Base-by-base conservation (phyloP, 768 basidiomycete genomes). In the Suillus americanus region DNA sequence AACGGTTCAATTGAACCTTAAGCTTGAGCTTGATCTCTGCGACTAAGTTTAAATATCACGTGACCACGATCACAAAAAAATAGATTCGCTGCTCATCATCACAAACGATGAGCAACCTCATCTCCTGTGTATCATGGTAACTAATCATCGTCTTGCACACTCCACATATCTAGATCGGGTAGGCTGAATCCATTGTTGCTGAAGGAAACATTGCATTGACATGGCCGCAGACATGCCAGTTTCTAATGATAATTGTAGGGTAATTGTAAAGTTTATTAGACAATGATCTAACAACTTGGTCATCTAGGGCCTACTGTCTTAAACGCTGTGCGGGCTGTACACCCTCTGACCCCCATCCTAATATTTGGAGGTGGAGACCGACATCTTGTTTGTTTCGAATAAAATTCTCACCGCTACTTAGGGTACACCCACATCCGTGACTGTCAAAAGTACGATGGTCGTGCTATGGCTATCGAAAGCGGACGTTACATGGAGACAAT, bases 401-500 rank as follows among this genome's bases (percentile, higher is more conserved):
- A 10, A 12, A 18, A 38, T 51, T 54, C 56, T 20, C n/a, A 10
- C 20, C 23, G n/a, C 41, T 54, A 12, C 64, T 35, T 66, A 80
- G 89, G 89, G 3, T 92, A 94, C 67, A 81, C 84, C 0, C 91
- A 94, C 73, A 89, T 93, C 64, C 87, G 93, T 50, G 91, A 94
- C 71, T 95, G 93, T 75, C 68, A 85, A 82, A 76, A 75, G 83
- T 83, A 62, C 48, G 93, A 95, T 74, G 84, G 82, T 5, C 82
- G 89, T 18, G 88, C 89, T 0, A 92, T 95, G 80, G 81, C 88
- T 1, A 72, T 95, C 66, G 91, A 94, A 71, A 90, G 92, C 67
- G 91, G 95, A 20, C 81, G 93, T 25, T 97, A 96, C 72, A 91
- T 97, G 89, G 95, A 97, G 78, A 97, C 95, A 13, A 79, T 96